Evolutionary conservation across 2,329 filamentous ascomycete species (phyloP).

Genomic region (Metarhizium album): DNA sequence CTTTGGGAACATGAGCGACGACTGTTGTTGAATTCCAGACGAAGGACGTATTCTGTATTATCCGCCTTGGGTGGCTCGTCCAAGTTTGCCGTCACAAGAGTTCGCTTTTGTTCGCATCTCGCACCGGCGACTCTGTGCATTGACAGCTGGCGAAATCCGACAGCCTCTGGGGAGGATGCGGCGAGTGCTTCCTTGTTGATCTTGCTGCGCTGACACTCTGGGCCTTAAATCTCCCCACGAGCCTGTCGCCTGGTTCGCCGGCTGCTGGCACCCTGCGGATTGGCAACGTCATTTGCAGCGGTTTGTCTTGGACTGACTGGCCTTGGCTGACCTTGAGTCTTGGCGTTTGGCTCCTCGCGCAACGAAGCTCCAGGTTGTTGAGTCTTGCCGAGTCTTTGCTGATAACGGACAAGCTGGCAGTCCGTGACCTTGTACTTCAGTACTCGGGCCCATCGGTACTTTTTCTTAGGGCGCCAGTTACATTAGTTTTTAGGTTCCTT

Average conservation of each 20-base stretch:
- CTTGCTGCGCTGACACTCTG: neutral
- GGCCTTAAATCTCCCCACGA: constrained; percentile 9
- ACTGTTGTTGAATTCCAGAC: no score
- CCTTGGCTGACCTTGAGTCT: neutral
- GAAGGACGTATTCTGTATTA: no score
- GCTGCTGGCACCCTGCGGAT: constrained; percentile 4
- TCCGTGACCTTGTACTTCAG: neutral
- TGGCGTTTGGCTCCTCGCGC: neutral
- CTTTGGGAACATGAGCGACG: no score
- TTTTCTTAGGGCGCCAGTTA: no score
- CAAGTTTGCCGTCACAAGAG: no score
- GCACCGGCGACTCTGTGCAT: no score
- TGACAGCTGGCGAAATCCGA: no score
- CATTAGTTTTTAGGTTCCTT: no score
- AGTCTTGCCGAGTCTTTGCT: neutral
- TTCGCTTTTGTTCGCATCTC: no score
- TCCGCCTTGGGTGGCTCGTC: no score
- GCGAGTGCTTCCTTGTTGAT: neutral
- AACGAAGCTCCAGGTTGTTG: neutral
- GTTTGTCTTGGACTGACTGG: neutral
- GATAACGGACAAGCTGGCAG: neutral
- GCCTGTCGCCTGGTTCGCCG: constrained; percentile 15
- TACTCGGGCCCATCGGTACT: no score
- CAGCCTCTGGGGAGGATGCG: neutral
- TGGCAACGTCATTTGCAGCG: constrained; percentile 6